Base-by-base conservation (phyloP, 1,139 yeast species). In the Magnusiomyces tetraspermus region DNA sequence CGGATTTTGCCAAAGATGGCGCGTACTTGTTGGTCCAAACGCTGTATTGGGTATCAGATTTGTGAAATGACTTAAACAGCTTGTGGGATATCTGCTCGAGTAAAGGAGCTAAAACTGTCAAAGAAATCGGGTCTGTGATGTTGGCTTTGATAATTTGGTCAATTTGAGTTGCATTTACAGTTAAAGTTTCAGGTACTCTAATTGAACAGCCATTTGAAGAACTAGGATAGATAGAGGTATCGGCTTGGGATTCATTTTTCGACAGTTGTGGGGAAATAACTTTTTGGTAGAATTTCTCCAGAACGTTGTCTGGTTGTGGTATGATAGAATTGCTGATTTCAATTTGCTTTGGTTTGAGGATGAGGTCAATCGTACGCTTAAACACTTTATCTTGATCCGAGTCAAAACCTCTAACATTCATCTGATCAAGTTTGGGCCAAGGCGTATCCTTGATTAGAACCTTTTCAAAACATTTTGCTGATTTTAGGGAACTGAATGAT, bases 21-120 rank as follows among this genome's bases (percentile, higher is more conserved):
- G 54, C 50, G 36, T 56, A 49, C 24, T 50, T 48, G 23, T 33
- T 17, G 10, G 50, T n/a, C 57, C 58, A 52, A 13, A 33, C 30
- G n/a, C 30, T 43, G 1, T 28, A 21, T 33, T 52, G 53, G 28
- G 36, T 38, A 3, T 17, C 8, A 38, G 47, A 31, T 10, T 44
- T 23, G 15, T 46, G 48, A 26, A 38, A 50, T 42, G 28, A 52
- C 21, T 17, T 46, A n/a, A n/a, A n/a, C n/a, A n/a, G n/a, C 23
- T 11, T 48, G 28, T 48, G 49, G 28, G 44, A 23, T n/a, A 8
- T 52, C 43, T 41, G 38, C 40, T 36, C 41, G 6, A 38, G 46
- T 40, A 24, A 42, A 38, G 45, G 45, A n/a, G 26, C 22, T 15
- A 53, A 38, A 1, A 50, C 30, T 21, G 37, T 19, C 3, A 26